phyloP scores from a whole-genome alignment of 2,329 filamentous ascomycete species.

The Trichoderma arundinaceum region DNA sequence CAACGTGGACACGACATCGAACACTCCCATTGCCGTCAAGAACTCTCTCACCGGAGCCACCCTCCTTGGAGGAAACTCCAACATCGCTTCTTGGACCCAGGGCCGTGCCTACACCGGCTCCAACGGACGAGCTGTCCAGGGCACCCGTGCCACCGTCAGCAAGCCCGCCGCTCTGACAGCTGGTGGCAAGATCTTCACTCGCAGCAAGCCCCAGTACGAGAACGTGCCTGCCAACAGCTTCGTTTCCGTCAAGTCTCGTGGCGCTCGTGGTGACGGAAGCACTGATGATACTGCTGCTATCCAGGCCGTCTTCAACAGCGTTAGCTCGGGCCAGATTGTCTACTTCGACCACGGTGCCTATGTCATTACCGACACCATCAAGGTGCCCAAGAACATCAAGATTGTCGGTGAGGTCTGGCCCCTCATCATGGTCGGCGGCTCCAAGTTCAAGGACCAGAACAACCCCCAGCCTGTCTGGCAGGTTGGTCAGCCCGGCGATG shows the following conservation, averaged over 20 bases:
- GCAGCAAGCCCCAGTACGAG: constrained; percentile 89
- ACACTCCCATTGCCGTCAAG: constrained; percentile 70
- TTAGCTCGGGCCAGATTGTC: constrained; percentile 67
- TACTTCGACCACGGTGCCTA: constrained; percentile 81
- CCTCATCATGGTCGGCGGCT: constrained; percentile 81
- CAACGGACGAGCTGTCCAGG: constrained; percentile 63
- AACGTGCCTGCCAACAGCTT: constrained; percentile 70
- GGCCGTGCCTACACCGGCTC: constrained; percentile 71
- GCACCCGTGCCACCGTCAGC: constrained; percentile 54
- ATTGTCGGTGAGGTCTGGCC: constrained; percentile 94
- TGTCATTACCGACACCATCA: constrained; percentile 70
- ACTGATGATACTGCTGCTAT: constrained; percentile 88
- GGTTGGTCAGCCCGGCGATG: constrained; percentile 77
- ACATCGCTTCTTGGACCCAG: constrained; percentile 76
- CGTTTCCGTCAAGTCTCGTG: constrained; percentile 79
- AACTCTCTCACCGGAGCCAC: constrained; percentile 60
- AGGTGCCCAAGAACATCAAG: constrained; percentile 77
- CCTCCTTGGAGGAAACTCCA: constrained; percentile 72
- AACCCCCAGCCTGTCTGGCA: constrained; percentile 87
- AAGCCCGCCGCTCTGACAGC: constrained; percentile 73
- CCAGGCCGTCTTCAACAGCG: constrained; percentile 75
- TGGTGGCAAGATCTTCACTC: constrained; percentile 74
- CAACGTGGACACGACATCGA: constrained; percentile 81
- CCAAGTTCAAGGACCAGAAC: constrained; percentile 71
- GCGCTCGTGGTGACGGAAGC: constrained; percentile 84